phyloP scores from a whole-genome alignment of 176 grass and related monocot genomes.

The Sorghum bicolor region DNA sequence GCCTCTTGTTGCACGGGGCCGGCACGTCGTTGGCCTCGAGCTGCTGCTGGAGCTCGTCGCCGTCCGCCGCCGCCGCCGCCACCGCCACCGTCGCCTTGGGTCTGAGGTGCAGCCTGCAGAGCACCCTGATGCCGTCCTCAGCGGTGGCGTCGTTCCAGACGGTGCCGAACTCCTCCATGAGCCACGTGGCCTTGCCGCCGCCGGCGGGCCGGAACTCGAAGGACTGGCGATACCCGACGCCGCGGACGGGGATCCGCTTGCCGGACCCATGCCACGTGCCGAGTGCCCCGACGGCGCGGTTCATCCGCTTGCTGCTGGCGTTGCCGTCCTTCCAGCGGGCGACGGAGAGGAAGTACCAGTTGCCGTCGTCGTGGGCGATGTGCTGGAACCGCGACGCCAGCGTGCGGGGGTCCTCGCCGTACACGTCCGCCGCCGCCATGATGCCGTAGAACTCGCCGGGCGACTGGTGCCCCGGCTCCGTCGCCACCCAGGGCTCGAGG shows the following conservation, averaged over 20 bases:
- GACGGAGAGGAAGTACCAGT: slow-evolving; percentile 1
- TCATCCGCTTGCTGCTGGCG: background rate
- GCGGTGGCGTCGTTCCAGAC: background rate
- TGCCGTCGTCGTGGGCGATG: background rate
- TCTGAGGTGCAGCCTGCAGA: background rate
- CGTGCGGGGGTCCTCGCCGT: background rate
- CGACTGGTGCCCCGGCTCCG: background rate
- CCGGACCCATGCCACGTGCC: background rate
- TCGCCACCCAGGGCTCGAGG: slow-evolving; percentile 27
- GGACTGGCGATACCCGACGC: background rate
- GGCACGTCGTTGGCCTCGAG: background rate
- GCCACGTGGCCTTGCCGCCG: background rate
- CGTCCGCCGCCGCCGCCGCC: background rate
- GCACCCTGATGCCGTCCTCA: background rate
- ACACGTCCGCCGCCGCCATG: background rate
- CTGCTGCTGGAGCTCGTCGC: background rate
- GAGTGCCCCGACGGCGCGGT: background rate
- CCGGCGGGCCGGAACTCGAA: background rate
- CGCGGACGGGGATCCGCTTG: background rate
- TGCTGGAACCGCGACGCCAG: background rate
- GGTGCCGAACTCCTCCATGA: background rate
- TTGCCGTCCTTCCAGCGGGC: background rate
- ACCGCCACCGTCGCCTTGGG: background rate
- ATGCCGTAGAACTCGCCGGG: background rate
- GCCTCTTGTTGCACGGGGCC: background rate